Evolutionary conservation across 495 filamentous ascomycete species (phyloP).

Genomic region (Podospora anserina): DNA sequence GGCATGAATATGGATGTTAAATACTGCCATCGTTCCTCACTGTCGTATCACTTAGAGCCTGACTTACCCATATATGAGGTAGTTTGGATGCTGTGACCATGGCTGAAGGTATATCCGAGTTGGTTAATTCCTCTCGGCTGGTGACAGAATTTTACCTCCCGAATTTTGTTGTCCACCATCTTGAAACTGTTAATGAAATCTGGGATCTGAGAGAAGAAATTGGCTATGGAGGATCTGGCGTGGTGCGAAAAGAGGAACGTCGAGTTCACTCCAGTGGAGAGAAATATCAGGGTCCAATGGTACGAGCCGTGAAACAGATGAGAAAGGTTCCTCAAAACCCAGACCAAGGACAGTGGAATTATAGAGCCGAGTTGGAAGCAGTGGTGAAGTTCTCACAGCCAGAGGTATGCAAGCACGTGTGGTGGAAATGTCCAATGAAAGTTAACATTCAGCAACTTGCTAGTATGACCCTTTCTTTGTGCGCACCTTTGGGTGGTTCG

Average conservation of each 20-base stretch:
- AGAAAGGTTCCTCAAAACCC: slow-evolving; percentile 2
- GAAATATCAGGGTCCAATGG: not conserved
- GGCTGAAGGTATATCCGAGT: not conserved
- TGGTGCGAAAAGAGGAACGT: slow-evolving; percentile 4
- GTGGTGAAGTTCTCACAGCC: slow-evolving; percentile 20
- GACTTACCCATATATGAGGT: not conserved
- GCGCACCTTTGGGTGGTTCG: slow-evolving; percentile 42
- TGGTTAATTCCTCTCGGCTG: not conserved
- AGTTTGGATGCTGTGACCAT: not conserved
- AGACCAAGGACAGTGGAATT: slow-evolving; percentile 2
- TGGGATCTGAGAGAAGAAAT: slow-evolving; percentile 8
- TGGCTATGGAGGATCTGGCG: not conserved
- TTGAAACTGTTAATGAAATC: not conserved
- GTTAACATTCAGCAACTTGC: not conserved
- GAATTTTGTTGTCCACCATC: not conserved
- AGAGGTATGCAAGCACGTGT: not conserved
- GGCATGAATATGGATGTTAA: not conserved
- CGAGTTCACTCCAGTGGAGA: not conserved
- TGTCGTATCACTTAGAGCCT: not conserved
- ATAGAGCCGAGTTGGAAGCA: slow-evolving; percentile 15
- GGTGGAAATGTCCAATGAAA: not conserved
- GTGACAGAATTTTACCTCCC: slow-evolving; percentile 1
- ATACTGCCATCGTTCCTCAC: not conserved
- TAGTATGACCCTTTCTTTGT: slow-evolving; percentile 30
- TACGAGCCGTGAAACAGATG: slow-evolving; percentile 18